A percentile compares a stretch with the other conserved stretches of the same genome.
phyloP scores from a whole-genome alignment of 257 asterid species.

The Solanum bulbocastanum region DNA sequence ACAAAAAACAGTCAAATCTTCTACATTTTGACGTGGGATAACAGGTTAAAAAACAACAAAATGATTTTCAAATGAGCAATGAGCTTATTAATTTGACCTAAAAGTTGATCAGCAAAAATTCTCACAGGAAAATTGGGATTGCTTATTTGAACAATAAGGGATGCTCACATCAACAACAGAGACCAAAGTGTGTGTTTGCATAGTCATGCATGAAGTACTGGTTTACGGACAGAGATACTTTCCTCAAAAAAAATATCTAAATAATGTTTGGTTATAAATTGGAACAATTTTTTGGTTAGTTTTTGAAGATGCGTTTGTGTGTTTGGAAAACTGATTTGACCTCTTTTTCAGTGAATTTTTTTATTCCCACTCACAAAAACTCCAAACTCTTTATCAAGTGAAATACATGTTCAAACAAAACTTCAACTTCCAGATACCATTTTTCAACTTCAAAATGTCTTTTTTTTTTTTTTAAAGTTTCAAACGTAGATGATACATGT shows the following conservation, averaged over 20 bases:
- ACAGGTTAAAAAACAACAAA: not conserved
- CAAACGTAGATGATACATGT: not conserved
- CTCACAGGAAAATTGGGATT: not conserved
- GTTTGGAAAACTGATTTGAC: not conserved
- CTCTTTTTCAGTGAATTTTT: not conserved
- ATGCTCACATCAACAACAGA: not conserved
- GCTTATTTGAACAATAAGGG: not conserved
- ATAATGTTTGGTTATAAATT: not conserved
- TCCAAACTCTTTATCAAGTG: not conserved
- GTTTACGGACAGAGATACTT: not conserved
- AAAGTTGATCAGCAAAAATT: not conserved
- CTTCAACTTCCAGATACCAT: not conserved
- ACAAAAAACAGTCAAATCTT: slow-evolving; percentile 1
- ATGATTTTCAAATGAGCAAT: not conserved
- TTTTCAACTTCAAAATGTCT: not conserved
- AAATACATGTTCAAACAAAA: not conserved
- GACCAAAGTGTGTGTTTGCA: not conserved
- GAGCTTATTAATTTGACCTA: not conserved
- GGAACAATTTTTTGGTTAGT: not conserved
- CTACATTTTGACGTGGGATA: not conserved
- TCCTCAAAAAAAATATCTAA: not conserved
- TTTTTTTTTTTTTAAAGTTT: not conserved
- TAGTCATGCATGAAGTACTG: not conserved
- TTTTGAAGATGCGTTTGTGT: not conserved
- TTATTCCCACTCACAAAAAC: not conserved